These are phyloP conservation scores for Aspergillus tamarii DNA, from an alignment of 2,329 filamentous ascomycete genomes.

Conservation along the genomic window DNA sequence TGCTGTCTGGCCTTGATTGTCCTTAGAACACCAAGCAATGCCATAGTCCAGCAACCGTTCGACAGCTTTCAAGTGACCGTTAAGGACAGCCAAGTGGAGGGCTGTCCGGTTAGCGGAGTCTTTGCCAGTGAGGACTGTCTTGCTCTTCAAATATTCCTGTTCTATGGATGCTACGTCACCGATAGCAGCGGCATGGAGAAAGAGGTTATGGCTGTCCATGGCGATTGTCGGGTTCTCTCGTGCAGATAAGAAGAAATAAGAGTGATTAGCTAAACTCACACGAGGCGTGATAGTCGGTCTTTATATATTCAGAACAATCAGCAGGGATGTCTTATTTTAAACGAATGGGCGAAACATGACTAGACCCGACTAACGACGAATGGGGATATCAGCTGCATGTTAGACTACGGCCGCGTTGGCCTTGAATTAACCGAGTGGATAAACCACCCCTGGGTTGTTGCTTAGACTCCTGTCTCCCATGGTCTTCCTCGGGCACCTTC, in stretches of 20 bases:
- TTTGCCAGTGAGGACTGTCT: background rate
- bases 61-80: background rate
- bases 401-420: background rate
- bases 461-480: background rate
- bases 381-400: background rate
- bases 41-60: background rate
- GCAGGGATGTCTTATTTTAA: background rate
- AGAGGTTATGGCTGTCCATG: background rate
- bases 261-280: background rate
- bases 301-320: background rate
- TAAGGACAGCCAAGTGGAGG: background rate
- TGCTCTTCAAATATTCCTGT: background rate
- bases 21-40: background rate
- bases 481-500: background rate
- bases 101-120: background rate
- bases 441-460: background rate
- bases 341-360: background rate
- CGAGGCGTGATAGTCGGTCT: background rate
- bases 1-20: background rate
- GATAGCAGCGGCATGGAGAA: background rate
- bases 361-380: background rate
- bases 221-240: background rate
- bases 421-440: background rate
- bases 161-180: background rate
- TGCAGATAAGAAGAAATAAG: background rate